Evolutionary conservation across 73 alveolate genomes (phyloP).

Genomic region (Uronychia setigera): DNA sequence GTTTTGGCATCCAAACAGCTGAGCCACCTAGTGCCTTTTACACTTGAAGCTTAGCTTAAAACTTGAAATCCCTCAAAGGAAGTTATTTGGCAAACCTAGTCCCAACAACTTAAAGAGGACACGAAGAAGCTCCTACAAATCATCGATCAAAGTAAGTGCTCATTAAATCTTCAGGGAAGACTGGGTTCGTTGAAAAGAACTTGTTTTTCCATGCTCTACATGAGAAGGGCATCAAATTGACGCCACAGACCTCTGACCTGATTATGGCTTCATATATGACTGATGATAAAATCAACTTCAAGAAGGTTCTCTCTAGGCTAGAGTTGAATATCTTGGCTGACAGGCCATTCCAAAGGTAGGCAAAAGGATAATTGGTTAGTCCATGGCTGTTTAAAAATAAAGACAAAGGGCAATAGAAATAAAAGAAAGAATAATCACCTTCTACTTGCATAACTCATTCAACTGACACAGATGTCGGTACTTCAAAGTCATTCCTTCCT

Average conservation of each 20-base stretch:
- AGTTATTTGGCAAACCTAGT: no score
- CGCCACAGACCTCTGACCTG: neutral
- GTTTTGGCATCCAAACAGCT: no score
- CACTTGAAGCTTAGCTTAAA: no score
- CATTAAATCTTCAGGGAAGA: neutral
- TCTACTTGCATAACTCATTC: neutral
- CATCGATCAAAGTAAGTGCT: neutral
- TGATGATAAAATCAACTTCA: neutral
- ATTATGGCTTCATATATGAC: neutral
- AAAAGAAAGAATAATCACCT: neutral
- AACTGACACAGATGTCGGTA: neutral
- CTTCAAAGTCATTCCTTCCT: neutral
- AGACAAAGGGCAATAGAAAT: neutral
- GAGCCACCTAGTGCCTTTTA: no score
- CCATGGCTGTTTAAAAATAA: neutral
- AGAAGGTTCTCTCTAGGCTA: neutral
- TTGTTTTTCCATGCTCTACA: neutral
- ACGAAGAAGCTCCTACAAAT: neutral
- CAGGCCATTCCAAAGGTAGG: neutral
- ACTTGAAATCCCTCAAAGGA: no score
- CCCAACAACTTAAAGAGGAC: neutral
- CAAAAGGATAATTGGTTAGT: neutral
- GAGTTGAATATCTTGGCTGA: neutral
- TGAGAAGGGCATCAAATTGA: constrained; percentile 1
- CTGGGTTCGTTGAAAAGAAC: neutral